Percentiles rank a stretch among this genome's conserved stretches.
Evolutionary conservation across 2,329 filamentous ascomycete species (phyloP).

Genomic region (Hypoxylon sp.): DNA sequence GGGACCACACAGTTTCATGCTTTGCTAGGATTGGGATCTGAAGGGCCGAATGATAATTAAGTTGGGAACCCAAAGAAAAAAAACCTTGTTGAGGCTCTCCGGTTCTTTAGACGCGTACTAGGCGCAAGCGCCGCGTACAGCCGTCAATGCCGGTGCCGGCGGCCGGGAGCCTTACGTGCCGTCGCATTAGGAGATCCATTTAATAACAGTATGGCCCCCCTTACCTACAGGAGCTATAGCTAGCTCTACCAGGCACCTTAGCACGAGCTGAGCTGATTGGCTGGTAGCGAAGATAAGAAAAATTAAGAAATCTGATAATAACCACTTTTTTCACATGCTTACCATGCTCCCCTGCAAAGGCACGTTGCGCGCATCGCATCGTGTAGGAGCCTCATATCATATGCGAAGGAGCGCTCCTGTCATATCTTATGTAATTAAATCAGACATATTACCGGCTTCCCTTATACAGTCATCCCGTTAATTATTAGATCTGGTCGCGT

Average conservation of each 20-base stretch:
- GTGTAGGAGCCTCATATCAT: constrained; percentile 30
- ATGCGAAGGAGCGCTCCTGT: constrained; percentile 7
- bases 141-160: constrained; percentile 29
- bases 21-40: constrained; percentile 24
- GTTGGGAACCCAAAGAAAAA: constrained; percentile 28
- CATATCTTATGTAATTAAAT: constrained; percentile 19
- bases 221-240: constrained; percentile 17
- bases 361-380: constrained; percentile 10
- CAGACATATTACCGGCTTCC: constrained; percentile 32
- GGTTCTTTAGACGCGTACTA: constrained; percentile 36
- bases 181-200: background rate
- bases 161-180: constrained; percentile 9
- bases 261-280: constrained; percentile 18
- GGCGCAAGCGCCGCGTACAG: constrained; percentile 32
- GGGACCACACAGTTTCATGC: constrained; percentile 17
- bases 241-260: constrained; percentile 7
- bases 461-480: constrained; percentile 34
- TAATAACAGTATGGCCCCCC: background rate
- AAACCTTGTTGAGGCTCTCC: constrained; percentile 45
- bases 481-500: constrained; percentile 35
- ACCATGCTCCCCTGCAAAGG: constrained; percentile 1
- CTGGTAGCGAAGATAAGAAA: constrained; percentile 21
- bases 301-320: constrained; percentile 12
- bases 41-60: constrained; percentile 41
- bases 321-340: constrained; percentile 14